Percentiles rank a stretch among this genome's conserved stretches.
These are phyloP conservation scores for Udeniomyces megalosporus DNA, from an alignment of 768 basidiomycete species.

Conservation along the genomic window DNA sequence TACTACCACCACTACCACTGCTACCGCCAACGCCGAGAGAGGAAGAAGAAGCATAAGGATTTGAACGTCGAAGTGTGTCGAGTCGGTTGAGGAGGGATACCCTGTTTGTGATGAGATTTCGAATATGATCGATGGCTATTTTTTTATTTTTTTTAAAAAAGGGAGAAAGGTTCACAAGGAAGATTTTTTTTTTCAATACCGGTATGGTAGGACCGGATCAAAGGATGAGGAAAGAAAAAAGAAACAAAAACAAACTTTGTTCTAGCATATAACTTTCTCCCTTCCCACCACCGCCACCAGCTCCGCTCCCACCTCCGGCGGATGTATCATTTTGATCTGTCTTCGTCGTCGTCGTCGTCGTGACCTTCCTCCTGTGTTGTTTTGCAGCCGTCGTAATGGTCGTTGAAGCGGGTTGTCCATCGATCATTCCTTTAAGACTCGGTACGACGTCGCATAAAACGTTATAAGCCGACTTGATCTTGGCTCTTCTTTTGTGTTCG, in stretches of 20 bases:
- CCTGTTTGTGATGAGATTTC: constrained; percentile 32
- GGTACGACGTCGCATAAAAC: constrained; percentile 71
- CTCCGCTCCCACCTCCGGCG: constrained; percentile 17
- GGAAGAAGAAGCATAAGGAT: no score
- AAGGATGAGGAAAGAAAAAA: neutral
- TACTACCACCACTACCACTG: neutral
- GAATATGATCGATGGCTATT: constrained; percentile 72
- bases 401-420: no score
- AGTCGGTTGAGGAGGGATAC: no score
- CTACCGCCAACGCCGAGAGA: neutral
- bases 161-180: neutral
- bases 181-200: neutral
- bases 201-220: neutral
- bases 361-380: constrained; percentile 21
- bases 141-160: neutral
- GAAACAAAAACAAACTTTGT: constrained; percentile 36
- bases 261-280: constrained; percentile 58
- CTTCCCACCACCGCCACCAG: constrained; percentile 32
- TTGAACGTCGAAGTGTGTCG: no score
- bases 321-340: constrained; percentile 1
- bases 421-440: constrained; percentile 59
- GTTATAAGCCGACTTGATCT: constrained; percentile 77
- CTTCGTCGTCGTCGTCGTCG: constrained; percentile 1
- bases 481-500: constrained; percentile 83
- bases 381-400: no score